Base-by-base conservation (phyloP, 2,329 filamentous ascomycete species). In the Curvularia verruculosa region DNA sequence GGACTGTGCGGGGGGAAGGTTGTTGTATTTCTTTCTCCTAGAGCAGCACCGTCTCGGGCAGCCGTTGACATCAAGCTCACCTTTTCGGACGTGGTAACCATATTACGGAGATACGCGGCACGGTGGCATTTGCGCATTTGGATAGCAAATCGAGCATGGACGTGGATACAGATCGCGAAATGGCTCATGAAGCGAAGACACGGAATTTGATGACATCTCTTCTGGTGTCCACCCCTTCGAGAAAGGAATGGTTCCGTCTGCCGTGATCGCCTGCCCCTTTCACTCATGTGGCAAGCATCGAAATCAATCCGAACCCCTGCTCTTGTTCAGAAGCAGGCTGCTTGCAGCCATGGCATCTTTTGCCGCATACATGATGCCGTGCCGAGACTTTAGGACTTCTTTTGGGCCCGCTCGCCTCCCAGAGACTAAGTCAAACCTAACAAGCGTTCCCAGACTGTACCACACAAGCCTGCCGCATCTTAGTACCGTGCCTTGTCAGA, bases 291-390 rank as follows among this genome's bases (percentile, higher is more conserved):
- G 45, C 44, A 15, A 49, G 47, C 4, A 40, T 31, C 21, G 31
- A 37, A 13, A 4, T 19, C 19, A 13, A 31, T 28, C 36, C 21
- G 49, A 49, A 47, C 40, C 36, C 18, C 53, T 54, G 36, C 50
- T 34, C 18, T 18, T 29, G 34, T 43, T 36, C 19, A 34, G 29
- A 13, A 29, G 31, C 28, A 36, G 34, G 41, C 36, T 50, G 34
- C 28, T 29, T 19, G 34, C 36, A 28, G 49, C 39, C 43, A 29
- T 48, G n/a, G 21, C 39, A 36, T 36, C 12, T 12, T 21, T 18
- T 40, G 19, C 34, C 44, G 47, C 46, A n/a, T 54, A 46, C 52
- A 50, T 54, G 39, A 55, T 45, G 21, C 52, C 46, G 52, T 37
- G 41, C 47, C 46, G 52, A 39, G 41, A 39, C 47, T 40, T 29